phyloP scores from a whole-genome alignment of 2,329 filamentous ascomycete genomes.

The Fusarium sp. region DNA sequence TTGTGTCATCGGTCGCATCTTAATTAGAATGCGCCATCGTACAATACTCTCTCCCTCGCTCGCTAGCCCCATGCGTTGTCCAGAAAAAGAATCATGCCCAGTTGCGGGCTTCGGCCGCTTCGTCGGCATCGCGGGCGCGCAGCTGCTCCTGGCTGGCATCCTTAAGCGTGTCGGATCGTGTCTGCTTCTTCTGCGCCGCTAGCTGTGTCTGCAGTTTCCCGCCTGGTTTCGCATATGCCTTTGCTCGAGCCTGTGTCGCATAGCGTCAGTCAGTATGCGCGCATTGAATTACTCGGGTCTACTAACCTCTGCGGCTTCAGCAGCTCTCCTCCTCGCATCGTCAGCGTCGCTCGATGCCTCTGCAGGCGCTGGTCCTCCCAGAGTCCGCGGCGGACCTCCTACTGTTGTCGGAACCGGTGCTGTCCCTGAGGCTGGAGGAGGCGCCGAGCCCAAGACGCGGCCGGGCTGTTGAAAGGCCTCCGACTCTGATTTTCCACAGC shows the following conservation, averaged over 20 bases:
- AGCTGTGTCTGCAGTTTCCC: slow-evolving; percentile 80
- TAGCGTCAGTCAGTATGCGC: neutral
- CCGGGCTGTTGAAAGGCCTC: slow-evolving; percentile 80
- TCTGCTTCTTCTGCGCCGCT: slow-evolving; percentile 81
- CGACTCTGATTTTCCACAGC: slow-evolving; percentile 82
- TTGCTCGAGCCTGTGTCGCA: slow-evolving; percentile 71
- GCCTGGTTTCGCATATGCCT: slow-evolving; percentile 67
- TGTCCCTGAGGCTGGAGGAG: slow-evolving; percentile 59
- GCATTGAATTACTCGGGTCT: neutral
- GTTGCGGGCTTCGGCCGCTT: slow-evolving; percentile 54
- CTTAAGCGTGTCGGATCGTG: slow-evolving; percentile 74
- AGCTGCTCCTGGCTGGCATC: slow-evolving; percentile 76
- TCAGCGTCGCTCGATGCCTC: slow-evolving; percentile 50
- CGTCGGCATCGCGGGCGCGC: slow-evolving; percentile 75
- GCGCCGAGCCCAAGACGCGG: slow-evolving; percentile 73
- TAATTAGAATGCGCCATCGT: neutral
- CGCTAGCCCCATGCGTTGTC: neutral
- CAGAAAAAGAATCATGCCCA: slow-evolving; percentile 41
- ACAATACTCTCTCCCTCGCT: neutral
- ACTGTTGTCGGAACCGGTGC: slow-evolving; percentile 66
- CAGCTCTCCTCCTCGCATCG: slow-evolving; percentile 79
- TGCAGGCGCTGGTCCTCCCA: slow-evolving; percentile 65
- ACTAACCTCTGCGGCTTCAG: slow-evolving; percentile 85
- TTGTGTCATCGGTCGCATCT: neutral
- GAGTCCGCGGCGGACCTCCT: slow-evolving; percentile 69